These are phyloP conservation scores for Athelia psychrophila DNA, from an alignment of 1,284 basidiomycete species.

Conservation along the genomic window DNA sequence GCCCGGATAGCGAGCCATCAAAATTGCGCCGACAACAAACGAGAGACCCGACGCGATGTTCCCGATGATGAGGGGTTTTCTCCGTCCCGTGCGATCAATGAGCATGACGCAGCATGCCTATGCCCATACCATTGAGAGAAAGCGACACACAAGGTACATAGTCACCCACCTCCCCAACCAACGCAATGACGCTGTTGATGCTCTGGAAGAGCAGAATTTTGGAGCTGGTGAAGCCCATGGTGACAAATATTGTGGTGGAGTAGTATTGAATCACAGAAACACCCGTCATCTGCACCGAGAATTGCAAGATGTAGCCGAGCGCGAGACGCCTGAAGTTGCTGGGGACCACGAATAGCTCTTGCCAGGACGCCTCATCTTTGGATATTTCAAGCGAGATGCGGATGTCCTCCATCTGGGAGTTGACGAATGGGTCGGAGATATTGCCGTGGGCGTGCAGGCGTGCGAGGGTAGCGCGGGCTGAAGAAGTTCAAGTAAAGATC, in stretches of 20 bases:
- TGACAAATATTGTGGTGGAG: conserved; percentile 34
- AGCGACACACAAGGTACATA: neutral
- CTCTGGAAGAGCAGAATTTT: conserved; percentile 58
- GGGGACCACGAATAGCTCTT: conserved; percentile 45
- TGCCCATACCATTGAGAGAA: neutral
- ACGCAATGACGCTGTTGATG: conserved; percentile 58
- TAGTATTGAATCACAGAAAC: conserved; percentile 24
- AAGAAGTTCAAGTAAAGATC: neutral
- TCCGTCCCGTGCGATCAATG: conserved; percentile 54
- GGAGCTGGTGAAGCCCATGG: conserved; percentile 46
- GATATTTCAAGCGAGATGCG: conserved; percentile 35
- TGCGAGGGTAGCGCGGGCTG: conserved; percentile 37
- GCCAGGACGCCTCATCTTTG: conserved; percentile 37
- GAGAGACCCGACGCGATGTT: conserved; percentile 51
- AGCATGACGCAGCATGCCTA: conserved; percentile 46
- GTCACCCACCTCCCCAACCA: conserved; percentile 48
- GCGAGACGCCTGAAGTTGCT: conserved; percentile 42
- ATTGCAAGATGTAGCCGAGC: conserved; percentile 40
- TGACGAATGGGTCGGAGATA: conserved; percentile 41
- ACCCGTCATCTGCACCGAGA: conserved; percentile 42
- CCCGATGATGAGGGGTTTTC: conserved; percentile 50
- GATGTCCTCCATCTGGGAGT: conserved; percentile 39
- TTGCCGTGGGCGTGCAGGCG: conserved; percentile 51
- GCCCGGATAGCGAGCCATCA: conserved; percentile 50
- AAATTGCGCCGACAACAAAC: conserved; percentile 48